Evolutionary conservation across 2,329 filamentous ascomycete genomes (phyloP), one percentile per base, ranked within the genome.

Genomic region (Ilyonectria sp.): DNA sequence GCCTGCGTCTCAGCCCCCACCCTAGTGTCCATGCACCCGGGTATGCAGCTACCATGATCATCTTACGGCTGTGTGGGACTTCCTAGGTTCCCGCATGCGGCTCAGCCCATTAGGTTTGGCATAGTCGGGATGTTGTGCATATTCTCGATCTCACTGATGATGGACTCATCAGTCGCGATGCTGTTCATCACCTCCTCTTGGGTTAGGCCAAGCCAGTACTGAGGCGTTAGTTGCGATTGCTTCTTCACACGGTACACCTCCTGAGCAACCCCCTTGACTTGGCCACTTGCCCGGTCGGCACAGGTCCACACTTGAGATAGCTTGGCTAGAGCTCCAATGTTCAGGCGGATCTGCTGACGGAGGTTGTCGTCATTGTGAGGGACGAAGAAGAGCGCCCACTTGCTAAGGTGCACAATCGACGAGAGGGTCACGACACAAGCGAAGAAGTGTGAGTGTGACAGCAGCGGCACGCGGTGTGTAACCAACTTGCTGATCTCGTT

Each of bases 391-490:
- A 91, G 84, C 60, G 84, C 91, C 89, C 94, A 97, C 69, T 93
- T 93, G 62, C 92, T 93, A 26, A 97, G 86, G 75, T 96, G 93
- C 4, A 95, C 92, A 73, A 95, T 92, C 7, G 93, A 93, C 19
- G 92, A 92, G 60, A 95, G 84, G 1, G 93, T 93, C 56, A 96
- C 84, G 44, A 93, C 91, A 77, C 93, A 96, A 37, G 92, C 93
- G 82, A 96, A 94, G 81, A 95, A 95, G 65, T 94, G 93, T 0
- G 90, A 94, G 80, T 97, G 94, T 35, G 89, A 89, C 5, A 91
- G 86, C 2, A 95, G 83, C 0, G 91, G 87, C 5, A 91, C 89
- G 0, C 93, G 92, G 52, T 97, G 89, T 1, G 92, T 92, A 55
- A 94, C 89, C 72, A 95, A 86, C 71, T 89, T 88, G 67, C 92